Percentiles rank a stretch among this genome's conserved stretches.
phyloP scores from a whole-genome alignment of 2,329 filamentous ascomycete genomes.

The Aureobasidium sp. region DNA sequence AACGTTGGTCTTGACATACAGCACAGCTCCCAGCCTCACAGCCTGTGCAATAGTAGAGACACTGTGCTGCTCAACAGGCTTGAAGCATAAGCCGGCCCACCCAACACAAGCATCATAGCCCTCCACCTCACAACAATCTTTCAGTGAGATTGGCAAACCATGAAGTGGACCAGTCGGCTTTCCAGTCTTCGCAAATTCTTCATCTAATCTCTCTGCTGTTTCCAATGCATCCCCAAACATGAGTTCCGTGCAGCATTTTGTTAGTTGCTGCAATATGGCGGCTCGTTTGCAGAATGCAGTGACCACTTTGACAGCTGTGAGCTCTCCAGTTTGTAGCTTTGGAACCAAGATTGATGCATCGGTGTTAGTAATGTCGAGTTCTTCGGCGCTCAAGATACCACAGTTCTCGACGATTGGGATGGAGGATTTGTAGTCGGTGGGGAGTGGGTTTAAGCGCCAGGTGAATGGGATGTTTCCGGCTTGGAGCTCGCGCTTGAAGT shows the following conservation, averaged over 20 bases:
- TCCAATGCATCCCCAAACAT: slow-evolving; percentile 34
- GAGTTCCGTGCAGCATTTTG: slow-evolving; percentile 25
- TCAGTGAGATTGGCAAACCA: slow-evolving; percentile 48
- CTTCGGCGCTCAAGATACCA: slow-evolving; percentile 39
- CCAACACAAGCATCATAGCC: slow-evolving; percentile 33
- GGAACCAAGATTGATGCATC: slow-evolving; percentile 33
- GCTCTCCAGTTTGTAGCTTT: slow-evolving; percentile 23
- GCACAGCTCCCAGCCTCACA: slow-evolving; percentile 35
- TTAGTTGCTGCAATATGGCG: slow-evolving; percentile 24
- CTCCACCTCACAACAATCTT: slow-evolving; percentile 38
- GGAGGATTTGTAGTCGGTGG: neutral
- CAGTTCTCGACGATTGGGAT: slow-evolving; percentile 22
- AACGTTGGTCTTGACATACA: slow-evolving; percentile 45
- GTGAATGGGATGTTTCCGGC: neutral
- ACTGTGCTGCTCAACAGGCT: slow-evolving; percentile 24
- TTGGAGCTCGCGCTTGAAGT: neutral
- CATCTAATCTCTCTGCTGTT: slow-evolving; percentile 20
- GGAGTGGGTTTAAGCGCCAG: neutral
- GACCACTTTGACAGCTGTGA: slow-evolving; percentile 20
- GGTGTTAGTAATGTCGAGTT: slow-evolving; percentile 45
- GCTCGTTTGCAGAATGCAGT: slow-evolving; percentile 34
- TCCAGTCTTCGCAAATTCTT: slow-evolving; percentile 15
- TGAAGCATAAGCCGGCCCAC: neutral
- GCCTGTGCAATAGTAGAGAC: slow-evolving; percentile 31
- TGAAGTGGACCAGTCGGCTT: slow-evolving; percentile 31